These are phyloP conservation scores for Sanghuangporus sanghuang DNA, from an alignment of 1,284 basidiomycete species.

Conservation along the genomic window DNA sequence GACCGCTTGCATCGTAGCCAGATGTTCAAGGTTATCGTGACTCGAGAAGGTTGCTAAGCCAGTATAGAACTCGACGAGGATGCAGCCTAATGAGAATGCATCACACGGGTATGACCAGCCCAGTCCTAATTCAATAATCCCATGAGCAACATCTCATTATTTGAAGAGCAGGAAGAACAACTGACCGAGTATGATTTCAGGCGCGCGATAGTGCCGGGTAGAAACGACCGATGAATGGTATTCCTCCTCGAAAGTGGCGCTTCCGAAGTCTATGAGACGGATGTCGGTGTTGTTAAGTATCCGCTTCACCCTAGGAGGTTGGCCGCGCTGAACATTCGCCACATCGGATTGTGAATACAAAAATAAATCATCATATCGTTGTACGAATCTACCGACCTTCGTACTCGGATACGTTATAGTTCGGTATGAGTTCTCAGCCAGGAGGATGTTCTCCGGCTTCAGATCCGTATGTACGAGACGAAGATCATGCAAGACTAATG, in stretches of 20 bases:
- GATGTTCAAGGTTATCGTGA: conserved; percentile 97
- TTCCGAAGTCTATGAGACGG: conserved; percentile 97
- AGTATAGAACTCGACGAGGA: conserved; percentile 97
- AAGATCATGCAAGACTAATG: conserved; percentile 83
- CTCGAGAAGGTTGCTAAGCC: conserved; percentile 98
- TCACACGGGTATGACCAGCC: conserved; percentile 99
- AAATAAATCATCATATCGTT: conserved; percentile 7
- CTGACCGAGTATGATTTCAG: conserved; percentile 96
- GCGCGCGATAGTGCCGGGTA: conserved; percentile 97
- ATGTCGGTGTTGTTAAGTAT: conserved; percentile 89
- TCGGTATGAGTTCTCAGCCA: conserved; percentile 82
- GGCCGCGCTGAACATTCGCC: conserved; percentile 44
- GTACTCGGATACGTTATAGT: conserved; percentile 51
- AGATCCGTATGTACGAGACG: conserved; percentile 96
- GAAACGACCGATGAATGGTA: conserved; percentile 98
- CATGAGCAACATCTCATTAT: conserved; percentile 7
- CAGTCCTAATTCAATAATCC: conserved; percentile 51
- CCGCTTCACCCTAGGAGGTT: conserved; percentile 57
- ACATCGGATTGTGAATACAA: conserved; percentile 5
- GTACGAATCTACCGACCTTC: conserved; percentile 39
- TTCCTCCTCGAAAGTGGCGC: conserved; percentile 96
- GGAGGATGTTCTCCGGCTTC: conserved; percentile 97
- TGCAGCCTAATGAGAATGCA: conserved; percentile 97
- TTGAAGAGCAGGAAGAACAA: background rate
- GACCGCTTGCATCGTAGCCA: conserved; percentile 99